Evolutionary conservation across 2,329 filamentous ascomycete species (phyloP).

Genomic region (Xylaria sp.): DNA sequence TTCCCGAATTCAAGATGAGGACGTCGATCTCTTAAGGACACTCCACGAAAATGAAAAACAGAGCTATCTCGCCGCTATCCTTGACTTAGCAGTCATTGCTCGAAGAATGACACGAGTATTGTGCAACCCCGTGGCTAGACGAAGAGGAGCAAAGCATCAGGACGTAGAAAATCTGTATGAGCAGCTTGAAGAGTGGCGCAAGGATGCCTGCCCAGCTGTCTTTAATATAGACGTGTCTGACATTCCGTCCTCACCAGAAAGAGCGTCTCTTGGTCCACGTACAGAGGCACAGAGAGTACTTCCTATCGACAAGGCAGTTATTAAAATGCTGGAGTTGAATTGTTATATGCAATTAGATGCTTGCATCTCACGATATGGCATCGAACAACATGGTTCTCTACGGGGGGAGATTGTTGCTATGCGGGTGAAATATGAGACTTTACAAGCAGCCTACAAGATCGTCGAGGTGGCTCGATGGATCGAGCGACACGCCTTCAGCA

Average conservation of each 20-base stretch:
- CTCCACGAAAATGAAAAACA: slow-evolving; percentile 3
- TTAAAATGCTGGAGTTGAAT: slow-evolving; percentile 10
- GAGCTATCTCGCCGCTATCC: slow-evolving; percentile 21
- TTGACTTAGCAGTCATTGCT: slow-evolving; percentile 16
- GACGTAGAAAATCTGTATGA: slow-evolving; percentile 17
- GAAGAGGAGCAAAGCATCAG: slow-evolving; percentile 9
- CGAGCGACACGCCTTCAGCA: background rate
- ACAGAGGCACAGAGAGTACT: background rate
- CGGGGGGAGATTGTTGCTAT: slow-evolving; percentile 16
- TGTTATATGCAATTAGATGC: slow-evolving; percentile 23
- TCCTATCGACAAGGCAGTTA: slow-evolving; percentile 9
- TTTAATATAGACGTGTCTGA: background rate
- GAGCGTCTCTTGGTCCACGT: background rate
- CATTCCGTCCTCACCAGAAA: background rate
- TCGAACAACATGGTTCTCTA: slow-evolving; percentile 14
- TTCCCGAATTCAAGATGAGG: slow-evolving; percentile 20
- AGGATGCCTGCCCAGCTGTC: slow-evolving; percentile 3
- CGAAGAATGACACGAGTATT: slow-evolving; percentile 14
- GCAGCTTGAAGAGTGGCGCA: slow-evolving; percentile 23
- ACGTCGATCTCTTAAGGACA: slow-evolving; percentile 9
- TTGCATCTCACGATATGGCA: slow-evolving; percentile 20
- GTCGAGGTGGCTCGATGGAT: slow-evolving; percentile 23
- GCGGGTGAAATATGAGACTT: slow-evolving; percentile 20
- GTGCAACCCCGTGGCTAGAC: slow-evolving; percentile 9
- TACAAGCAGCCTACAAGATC: slow-evolving; percentile 16